Evolutionary conservation across 768 basidiomycete species (phyloP).

Genomic region (Lactarius quietus): DNA sequence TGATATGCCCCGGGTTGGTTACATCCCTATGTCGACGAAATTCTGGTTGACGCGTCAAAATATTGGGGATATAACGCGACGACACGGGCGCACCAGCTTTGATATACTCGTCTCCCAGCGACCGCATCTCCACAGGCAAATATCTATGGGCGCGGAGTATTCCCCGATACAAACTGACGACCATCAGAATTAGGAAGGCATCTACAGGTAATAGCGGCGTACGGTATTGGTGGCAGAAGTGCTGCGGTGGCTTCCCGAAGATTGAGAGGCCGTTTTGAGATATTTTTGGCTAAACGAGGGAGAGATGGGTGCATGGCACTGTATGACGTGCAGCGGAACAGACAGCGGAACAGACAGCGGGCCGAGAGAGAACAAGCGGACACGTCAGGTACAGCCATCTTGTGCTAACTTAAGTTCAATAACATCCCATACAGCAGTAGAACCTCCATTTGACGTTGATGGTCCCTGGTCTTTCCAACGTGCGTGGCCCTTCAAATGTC

Average conservation of each 20-base stretch:
- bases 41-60: conserved; percentile 45
- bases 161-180: conserved; percentile 40
- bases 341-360: too few relatives aligned
- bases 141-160: conserved; percentile 42
- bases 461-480: background rate
- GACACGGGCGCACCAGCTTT: conserved; percentile 33
- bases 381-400: too few relatives aligned
- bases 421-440: background rate
- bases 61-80: background rate
- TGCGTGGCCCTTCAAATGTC: background rate
- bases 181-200: background rate
- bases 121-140: conserved; percentile 44
- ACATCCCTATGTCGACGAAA: conserved; percentile 78
- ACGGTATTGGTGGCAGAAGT: conserved; percentile 44
- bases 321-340: too few relatives aligned
- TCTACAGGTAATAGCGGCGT: background rate
- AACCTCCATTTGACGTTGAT: background rate
- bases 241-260: conserved; percentile 35
- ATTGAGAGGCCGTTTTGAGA: conserved; percentile 32
- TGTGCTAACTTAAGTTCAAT: too few relatives aligned
- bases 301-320: conserved; percentile 14
- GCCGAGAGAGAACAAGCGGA: too few relatives aligned
- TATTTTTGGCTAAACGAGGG: conserved; percentile 29
- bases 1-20: conserved; percentile 85
- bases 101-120: conserved; percentile 47